Base-by-base conservation (phyloP, 805 yeast species). In the Suhomyces vadensis region DNA sequence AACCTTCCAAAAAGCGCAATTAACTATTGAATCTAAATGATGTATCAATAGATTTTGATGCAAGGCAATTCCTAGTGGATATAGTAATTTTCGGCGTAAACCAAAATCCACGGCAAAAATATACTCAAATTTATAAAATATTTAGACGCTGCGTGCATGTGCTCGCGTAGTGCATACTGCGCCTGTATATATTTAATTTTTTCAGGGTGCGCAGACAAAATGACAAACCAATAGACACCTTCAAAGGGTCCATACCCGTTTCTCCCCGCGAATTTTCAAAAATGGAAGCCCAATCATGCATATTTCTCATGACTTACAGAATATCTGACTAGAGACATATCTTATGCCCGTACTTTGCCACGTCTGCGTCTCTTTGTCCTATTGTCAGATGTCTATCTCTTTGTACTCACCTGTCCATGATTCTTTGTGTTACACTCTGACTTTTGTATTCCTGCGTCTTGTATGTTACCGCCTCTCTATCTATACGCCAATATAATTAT, bases 391-490 rank as follows among this genome's bases (percentile, higher is more conserved):
- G 33, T 29, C 33, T 29, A 29, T 13, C 33, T 29, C 16, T 16
- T 29, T 29, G 17, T 29, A 19, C 33, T 16, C 6, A 26, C 9
- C 19, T 13, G 16, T 19, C 33, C 13, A 16, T 19, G 17, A 29
- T 24, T 36, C 39, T 36, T 36, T 36, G 39, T 36, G 19, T 36
- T 24, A 13, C 39, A 20, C 25, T 22, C 38, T 4, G 31, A 5
- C 31, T 23, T 23, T 36, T 36, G 39, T 36, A 16, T 36, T 14
- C 23, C 31, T 36, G 39, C 39, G 41, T 26, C 41, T 37, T 19
- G 20, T 14, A 11, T 37, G 31, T 20, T 26, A 37, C 33, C 41
- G 41, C 41, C 41, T 26, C 40, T 26, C 41, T 37, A 37, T 37
- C 33, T 24, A 37, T 37, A 37, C 23, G 26, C 41, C 21, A 37